These are phyloP conservation scores for Crithidia brevicula DNA, from an alignment of 208 protist species.

Conservation along the genomic window DNA sequence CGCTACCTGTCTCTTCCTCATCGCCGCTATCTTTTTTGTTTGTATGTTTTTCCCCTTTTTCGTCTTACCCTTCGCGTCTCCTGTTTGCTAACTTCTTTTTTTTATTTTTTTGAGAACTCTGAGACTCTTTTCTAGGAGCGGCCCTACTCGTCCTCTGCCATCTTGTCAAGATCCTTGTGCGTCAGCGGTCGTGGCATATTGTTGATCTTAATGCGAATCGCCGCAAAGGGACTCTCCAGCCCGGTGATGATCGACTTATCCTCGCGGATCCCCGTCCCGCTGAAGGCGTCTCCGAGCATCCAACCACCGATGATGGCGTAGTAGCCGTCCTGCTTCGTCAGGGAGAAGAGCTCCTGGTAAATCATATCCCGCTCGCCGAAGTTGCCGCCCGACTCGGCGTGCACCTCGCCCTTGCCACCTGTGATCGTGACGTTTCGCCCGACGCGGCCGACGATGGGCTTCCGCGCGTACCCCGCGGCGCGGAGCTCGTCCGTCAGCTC, in stretches of 20 bases:
- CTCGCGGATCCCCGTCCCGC: slow-evolving; percentile 85
- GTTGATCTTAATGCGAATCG: slow-evolving; percentile 63
- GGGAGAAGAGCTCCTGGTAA: slow-evolving; percentile 84
- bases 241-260: slow-evolving; percentile 87
- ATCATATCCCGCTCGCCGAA: slow-evolving; percentile 84
- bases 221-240: slow-evolving; percentile 77
- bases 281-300: slow-evolving; percentile 86
- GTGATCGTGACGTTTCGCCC: slow-evolving; percentile 88
- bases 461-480: slow-evolving; percentile 68
- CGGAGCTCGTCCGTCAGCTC: slow-evolving; percentile 72
- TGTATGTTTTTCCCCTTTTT: too few species aligned
- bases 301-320: slow-evolving; percentile 90
- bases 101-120: too few species aligned
- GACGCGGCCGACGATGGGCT: slow-evolving; percentile 90
- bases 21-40: too few species aligned
- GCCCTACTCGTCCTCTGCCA: slow-evolving; percentile 49
- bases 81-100: too few species aligned
- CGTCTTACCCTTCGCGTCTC: too few species aligned
- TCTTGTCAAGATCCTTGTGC: slow-evolving; percentile 62
- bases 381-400: slow-evolving; percentile 74
- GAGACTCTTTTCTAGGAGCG: too few species aligned
- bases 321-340: slow-evolving; percentile 78
- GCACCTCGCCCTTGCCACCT: slow-evolving; percentile 46
- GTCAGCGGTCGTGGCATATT: slow-evolving; percentile 42
- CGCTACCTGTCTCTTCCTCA: too few species aligned